A percentile compares a stretch with the other conserved stretches of the same genome.
These are phyloP conservation scores for Paramarasmius palmivorus DNA, from an alignment of 1,284 basidiomycete species.

Conservation along the genomic window DNA sequence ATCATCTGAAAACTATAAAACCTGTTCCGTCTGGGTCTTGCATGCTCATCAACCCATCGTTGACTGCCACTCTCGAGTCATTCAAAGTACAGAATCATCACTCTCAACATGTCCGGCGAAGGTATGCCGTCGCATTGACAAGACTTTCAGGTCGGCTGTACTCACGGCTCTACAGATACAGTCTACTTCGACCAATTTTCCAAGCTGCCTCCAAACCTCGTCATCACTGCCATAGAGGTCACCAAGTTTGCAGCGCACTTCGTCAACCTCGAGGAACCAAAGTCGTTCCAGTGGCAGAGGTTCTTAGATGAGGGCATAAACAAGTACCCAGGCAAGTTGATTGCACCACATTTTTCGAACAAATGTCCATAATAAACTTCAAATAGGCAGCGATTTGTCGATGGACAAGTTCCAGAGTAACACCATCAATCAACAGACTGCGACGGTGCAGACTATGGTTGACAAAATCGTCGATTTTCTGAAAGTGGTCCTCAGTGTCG, in stretches of 20 bases:
- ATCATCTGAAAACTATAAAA: no score
- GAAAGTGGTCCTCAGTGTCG: not conserved
- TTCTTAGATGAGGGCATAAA: conserved; percentile 1
- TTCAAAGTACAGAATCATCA: no score
- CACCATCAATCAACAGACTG: not conserved
- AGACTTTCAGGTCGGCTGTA: no score
- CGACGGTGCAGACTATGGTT: not conserved
- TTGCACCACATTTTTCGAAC: not conserved
- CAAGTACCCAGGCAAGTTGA: conserved; percentile 2
- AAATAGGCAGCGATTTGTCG: not conserved
- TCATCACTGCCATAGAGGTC: not conserved
- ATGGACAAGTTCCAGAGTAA: conserved; percentile 5
- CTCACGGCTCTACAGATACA: no score
- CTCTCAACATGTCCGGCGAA: no score
- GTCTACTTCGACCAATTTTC: conserved; percentile 1
- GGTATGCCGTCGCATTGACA: no score
- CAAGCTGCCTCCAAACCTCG: not conserved
- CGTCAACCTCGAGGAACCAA: not conserved
- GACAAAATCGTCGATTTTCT: conserved; percentile 5
- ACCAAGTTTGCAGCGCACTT: not conserved
- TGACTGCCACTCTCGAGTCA: no score
- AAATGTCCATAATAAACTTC: no score
- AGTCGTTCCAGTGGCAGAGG: conserved; percentile 4
- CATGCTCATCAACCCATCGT: no score
- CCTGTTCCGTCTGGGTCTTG: no score